A percentile compares a stretch with the other conserved stretches of the same genome.
These are phyloP conservation scores for Acer yangbiense DNA, from an alignment of 345 rosid species.

Conservation along the genomic window DNA sequence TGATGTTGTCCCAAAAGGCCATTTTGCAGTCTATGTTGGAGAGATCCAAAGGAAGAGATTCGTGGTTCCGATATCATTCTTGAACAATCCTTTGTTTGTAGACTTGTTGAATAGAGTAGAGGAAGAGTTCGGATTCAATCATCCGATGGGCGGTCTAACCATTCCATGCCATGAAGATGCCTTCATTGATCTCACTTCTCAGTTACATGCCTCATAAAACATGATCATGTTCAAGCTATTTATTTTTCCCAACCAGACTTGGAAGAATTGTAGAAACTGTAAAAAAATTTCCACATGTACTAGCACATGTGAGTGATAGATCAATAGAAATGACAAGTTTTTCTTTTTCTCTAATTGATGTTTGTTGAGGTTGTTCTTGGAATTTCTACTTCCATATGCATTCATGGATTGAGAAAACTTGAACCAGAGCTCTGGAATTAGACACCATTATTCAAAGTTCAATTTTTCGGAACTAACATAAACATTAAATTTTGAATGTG, in stretches of 20 bases:
- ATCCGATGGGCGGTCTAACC: conserved; percentile 30
- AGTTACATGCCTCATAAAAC: conserved; percentile 16
- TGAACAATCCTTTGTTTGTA: conserved; percentile 47
- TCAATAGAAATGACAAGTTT: too few species aligned
- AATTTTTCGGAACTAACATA: too few species aligned
- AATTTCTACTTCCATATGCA: too few species aligned
- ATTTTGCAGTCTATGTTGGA: conserved; percentile 49
- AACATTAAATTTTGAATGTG: too few species aligned
- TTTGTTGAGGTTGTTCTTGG: too few species aligned
- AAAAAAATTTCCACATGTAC: too few species aligned
- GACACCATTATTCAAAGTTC: too few species aligned
- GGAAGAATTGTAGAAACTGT: neutral
- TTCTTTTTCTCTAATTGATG: too few species aligned
- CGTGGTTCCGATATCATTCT: conserved; percentile 43
- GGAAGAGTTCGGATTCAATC: conserved; percentile 35
- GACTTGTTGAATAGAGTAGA: conserved; percentile 18
- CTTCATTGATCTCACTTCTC: conserved; percentile 33
- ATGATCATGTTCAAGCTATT: neutral
- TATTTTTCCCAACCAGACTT: neutral
- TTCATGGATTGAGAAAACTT: too few species aligned
- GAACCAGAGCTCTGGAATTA: too few species aligned
- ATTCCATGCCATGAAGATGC: conserved; percentile 34
- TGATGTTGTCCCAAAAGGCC: conserved; percentile 43
- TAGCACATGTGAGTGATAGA: too few species aligned
- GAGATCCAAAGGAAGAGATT: conserved; percentile 40